Conservation (phyloP, 225 moss, liverwort and hornwort species). For the Anthoceros angustus region DNA sequence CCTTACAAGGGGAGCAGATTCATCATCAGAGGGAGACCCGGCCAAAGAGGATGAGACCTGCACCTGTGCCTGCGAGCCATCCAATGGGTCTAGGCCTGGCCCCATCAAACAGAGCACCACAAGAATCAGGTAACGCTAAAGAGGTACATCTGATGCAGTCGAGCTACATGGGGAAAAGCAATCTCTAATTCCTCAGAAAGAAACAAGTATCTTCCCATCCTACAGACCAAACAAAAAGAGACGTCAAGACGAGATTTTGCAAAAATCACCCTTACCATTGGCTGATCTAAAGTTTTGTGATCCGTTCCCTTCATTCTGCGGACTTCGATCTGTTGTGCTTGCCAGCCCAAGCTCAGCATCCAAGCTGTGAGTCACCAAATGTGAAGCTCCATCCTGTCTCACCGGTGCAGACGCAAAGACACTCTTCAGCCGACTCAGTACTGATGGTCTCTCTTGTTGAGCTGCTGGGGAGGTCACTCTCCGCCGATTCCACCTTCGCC, state of each 20-base stretch:
- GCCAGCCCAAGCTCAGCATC: conserved; percentile 3
- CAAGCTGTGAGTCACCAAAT: background rate
- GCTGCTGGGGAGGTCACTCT: conserved; percentile 3
- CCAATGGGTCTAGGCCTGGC: background rate
- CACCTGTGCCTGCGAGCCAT: background rate
- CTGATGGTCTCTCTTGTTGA: conserved; percentile 9
- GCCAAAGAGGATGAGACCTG: background rate
- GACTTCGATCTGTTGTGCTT: background rate
- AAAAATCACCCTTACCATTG: background rate
- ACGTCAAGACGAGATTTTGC: background rate
- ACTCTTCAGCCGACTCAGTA: conserved; percentile 1
- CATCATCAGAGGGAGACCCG: conserved; percentile 31
- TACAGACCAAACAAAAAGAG: too few relatives aligned
- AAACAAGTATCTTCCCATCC: too few relatives aligned
- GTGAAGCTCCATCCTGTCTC: background rate
- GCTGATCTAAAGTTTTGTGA: background rate
- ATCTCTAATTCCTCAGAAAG: too few relatives aligned
- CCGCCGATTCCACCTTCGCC: conserved; percentile 28
- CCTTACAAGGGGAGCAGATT: conserved; percentile 51
- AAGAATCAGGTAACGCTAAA: background rate
- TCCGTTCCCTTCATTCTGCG: background rate
- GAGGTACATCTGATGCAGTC: background rate
- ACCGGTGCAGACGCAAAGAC: background rate
- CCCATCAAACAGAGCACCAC: background rate
- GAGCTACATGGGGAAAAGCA: too few relatives aligned